Evolutionary conservation across 148 eudicot genomes (phyloP).

Genomic region (Polygonum aviculare): DNA sequence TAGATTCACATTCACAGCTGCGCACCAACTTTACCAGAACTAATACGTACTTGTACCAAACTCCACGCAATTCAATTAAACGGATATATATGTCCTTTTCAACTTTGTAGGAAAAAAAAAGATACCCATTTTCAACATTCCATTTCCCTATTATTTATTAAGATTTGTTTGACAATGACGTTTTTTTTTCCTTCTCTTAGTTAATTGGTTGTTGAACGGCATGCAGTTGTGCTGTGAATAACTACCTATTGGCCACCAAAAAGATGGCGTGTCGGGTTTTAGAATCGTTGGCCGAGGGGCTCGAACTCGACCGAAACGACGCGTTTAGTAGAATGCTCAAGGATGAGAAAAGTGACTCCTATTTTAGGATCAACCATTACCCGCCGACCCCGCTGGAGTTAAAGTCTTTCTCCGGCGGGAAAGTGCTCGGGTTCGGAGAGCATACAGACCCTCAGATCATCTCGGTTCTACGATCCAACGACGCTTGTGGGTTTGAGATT

Average conservation of each 20-base stretch:
- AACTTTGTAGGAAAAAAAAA: background rate
- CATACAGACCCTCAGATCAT: constrained; percentile 77
- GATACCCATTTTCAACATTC: background rate
- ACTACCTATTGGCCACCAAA: constrained; percentile 27
- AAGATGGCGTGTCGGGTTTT: constrained; percentile 32
- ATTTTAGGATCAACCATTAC: constrained; percentile 50
- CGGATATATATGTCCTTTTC: constrained; percentile 1
- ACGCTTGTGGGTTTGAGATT: constrained; percentile 37
- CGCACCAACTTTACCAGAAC: background rate
- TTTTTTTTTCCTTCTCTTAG: background rate
- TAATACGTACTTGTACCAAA: background rate
- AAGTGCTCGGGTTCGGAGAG: constrained; percentile 57
- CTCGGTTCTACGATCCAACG: constrained; percentile 56
- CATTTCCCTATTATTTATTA: background rate
- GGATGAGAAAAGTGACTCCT: constrained; percentile 40
- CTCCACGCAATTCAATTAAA: background rate
- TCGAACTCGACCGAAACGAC: constrained; percentile 26
- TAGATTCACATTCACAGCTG: background rate
- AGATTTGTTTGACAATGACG: background rate
- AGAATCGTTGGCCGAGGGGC: constrained; percentile 42
- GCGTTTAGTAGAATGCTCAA: constrained; percentile 31
- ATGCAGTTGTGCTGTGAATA: constrained; percentile 28
- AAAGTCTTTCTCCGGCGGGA: constrained; percentile 16
- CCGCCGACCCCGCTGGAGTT: constrained; percentile 50
- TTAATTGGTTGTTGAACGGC: background rate